These are phyloP conservation scores for Leccinum subrobustum DNA, from an alignment of 1,284 basidiomycete genomes.

Conservation along the genomic window DNA sequence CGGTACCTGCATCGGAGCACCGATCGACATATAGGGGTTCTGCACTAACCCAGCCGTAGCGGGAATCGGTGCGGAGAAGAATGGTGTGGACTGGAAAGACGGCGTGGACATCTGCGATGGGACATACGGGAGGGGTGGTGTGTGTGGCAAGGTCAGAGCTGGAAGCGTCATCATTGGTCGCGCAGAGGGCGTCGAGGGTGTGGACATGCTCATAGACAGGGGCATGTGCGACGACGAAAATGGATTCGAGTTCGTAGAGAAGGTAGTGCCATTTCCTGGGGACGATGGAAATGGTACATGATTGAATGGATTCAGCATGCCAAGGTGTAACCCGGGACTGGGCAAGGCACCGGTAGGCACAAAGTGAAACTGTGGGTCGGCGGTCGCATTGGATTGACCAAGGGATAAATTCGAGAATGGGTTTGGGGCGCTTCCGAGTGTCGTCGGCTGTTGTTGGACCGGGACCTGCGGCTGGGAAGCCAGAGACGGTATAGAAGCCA, in stretches of 20 bases:
- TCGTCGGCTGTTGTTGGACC: slow-evolving; percentile 11
- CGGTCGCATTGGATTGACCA: slow-evolving; percentile 3
- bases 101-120: background rate
- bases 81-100: slow-evolving; percentile 11
- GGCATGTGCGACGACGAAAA: slow-evolving; percentile 15
- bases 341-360: slow-evolving; percentile 4
- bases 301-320: slow-evolving; percentile 24
- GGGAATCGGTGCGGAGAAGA: background rate
- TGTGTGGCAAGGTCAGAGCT: slow-evolving; percentile 12
- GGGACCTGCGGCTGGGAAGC: slow-evolving; percentile 13
- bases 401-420: slow-evolving; percentile 22
- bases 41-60: background rate
- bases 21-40: slow-evolving; percentile 10
- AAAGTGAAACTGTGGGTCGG: slow-evolving; percentile 10
- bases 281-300: slow-evolving; percentile 5
- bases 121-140: slow-evolving; percentile 2
- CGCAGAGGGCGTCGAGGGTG: slow-evolving; percentile 7
- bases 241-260: slow-evolving; percentile 12
- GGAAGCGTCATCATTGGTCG: slow-evolving; percentile 7
- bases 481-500: background rate
- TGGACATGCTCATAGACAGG: slow-evolving; percentile 9
- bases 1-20: slow-evolving; percentile 7
- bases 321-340: slow-evolving; percentile 16
- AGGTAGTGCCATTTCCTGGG: slow-evolving; percentile 4
- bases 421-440: slow-evolving; percentile 11